Conservation (phyloP, 1,284 basidiomycete genomes). For the Pisolithus thermaeus region DNA sequence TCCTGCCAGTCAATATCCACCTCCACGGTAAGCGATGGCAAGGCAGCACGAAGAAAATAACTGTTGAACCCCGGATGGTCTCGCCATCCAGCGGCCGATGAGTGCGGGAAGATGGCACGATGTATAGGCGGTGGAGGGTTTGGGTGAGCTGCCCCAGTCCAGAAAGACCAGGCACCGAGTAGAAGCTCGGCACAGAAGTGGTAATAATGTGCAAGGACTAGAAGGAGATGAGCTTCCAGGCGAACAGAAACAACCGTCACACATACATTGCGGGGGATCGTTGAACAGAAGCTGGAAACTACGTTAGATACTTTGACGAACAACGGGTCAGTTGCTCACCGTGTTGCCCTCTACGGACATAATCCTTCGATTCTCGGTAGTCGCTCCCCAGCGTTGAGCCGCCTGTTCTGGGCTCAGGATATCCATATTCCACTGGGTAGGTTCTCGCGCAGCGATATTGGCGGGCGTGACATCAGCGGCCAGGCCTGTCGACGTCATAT, state of each 20-base stretch:
- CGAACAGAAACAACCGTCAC: neutral
- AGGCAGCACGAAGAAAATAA: conserved; percentile 71
- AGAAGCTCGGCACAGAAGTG: conserved; percentile 77
- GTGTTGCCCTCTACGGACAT: conserved; percentile 68
- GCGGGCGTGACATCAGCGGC: conserved; percentile 54
- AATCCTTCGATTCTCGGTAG: conserved; percentile 37
- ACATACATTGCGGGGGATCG: conserved; percentile 55
- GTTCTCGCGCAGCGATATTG: conserved; percentile 60
- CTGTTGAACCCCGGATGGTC: conserved; percentile 69
- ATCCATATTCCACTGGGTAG: conserved; percentile 55
- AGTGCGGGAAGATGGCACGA: conserved; percentile 65
- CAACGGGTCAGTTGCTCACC: conserved; percentile 31
- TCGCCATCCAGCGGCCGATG: conserved; percentile 56
- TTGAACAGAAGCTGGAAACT: conserved; percentile 49
- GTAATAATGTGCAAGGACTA: conserved; percentile 75
- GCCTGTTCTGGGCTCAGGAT: conserved; percentile 59
- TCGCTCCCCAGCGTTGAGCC: conserved; percentile 50
- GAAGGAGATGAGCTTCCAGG: conserved; percentile 2
- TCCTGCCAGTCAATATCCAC: conserved; percentile 67
- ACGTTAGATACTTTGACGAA: neutral
- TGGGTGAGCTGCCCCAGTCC: conserved; percentile 44
- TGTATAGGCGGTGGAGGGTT: conserved; percentile 48
- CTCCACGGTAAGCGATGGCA: conserved; percentile 68
- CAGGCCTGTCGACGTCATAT: conserved; percentile 68
- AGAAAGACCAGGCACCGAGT: conserved; percentile 68